Evolutionary conservation across 352 stramenopile genomes (phyloP).

Genomic region (Phytopythium litorale): DNA sequence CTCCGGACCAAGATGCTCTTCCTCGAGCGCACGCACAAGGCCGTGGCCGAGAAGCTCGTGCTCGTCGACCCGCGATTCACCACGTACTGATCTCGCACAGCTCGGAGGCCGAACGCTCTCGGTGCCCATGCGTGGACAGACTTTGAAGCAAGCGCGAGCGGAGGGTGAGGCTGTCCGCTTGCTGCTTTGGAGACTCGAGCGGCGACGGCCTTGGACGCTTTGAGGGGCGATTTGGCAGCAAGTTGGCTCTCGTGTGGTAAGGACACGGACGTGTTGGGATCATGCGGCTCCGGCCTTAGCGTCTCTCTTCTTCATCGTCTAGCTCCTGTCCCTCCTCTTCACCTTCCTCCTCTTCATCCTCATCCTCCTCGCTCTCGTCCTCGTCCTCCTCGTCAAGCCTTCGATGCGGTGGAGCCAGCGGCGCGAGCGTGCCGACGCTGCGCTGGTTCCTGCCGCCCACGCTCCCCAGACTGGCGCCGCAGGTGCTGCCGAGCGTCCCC

Average conservation of each 20-base stretch:
- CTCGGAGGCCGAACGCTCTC: background rate
- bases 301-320: background rate
- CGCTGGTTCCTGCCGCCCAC: background rate
- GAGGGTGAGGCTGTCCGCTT: background rate
- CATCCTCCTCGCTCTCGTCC: background rate
- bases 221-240: background rate
- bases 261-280: background rate
- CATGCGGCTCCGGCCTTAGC: background rate
- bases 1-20: conserved; percentile 36
- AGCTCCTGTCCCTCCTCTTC: background rate
- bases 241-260: background rate
- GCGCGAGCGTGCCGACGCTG: background rate
- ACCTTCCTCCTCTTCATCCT: background rate
- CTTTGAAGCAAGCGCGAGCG: background rate
- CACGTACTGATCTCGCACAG: background rate
- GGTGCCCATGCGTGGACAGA: background rate
- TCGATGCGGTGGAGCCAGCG: background rate
- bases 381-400: background rate
- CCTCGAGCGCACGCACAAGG: conserved; percentile 35
- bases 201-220: background rate
- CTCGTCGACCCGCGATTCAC: conserved; percentile 6
- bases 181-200: background rate
- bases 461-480: background rate
- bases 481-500: background rate
- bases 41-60: conserved; percentile 24